A percentile compares a stretch with the other conserved stretches of the same genome.
Evolutionary conservation across 495 filamentous ascomycete species (phyloP).

Genomic region (Stereocaulon alpinum): DNA sequence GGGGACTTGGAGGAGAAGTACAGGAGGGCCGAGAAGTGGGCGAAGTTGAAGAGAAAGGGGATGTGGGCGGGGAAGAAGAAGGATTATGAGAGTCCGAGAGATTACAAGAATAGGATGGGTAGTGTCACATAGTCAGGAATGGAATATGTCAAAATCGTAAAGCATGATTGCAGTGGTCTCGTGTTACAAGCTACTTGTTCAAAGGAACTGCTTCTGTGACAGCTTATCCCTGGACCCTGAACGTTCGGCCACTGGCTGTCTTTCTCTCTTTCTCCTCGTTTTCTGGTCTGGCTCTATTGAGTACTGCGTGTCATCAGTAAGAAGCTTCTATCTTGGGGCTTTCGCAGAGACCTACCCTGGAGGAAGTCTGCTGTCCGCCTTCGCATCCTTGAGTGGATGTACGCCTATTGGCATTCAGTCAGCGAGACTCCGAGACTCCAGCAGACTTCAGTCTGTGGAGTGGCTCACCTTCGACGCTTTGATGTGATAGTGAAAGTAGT

Average conservation of each 20-base stretch:
- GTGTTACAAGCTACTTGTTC: background rate
- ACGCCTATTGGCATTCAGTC: slow-evolving; percentile 49
- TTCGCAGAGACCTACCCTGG: slow-evolving; percentile 52
- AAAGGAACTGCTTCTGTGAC: background rate
- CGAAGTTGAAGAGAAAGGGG: slow-evolving; percentile 57
- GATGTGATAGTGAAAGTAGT: slow-evolving; percentile 99
- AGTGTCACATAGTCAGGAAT: background rate
- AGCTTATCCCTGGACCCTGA: slow-evolving; percentile 55
- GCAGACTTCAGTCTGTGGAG: background rate
- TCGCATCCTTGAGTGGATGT: slow-evolving; percentile 97
- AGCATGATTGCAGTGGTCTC: background rate
- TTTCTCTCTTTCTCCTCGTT: slow-evolving; percentile 96
- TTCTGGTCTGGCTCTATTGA: slow-evolving; percentile 84
- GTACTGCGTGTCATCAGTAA: slow-evolving; percentile 45
- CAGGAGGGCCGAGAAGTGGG: slow-evolving; percentile 56
- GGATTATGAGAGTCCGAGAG: slow-evolving; percentile 68
- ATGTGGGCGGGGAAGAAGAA: slow-evolving; percentile 57
- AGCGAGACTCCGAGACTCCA: background rate
- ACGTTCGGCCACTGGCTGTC: slow-evolving; percentile 92
- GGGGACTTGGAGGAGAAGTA: slow-evolving; percentile 58
- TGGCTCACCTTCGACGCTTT: slow-evolving; percentile 83
- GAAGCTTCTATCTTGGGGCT: background rate
- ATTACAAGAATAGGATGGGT: slow-evolving; percentile 60
- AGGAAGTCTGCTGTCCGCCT: slow-evolving; percentile 95
- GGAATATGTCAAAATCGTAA: background rate